Percentiles rank a stretch among this genome's conserved stretches.
These are phyloP conservation scores for Lactifluus volemus DNA, from an alignment of 768 basidiomycete species.

Conservation along the genomic window DNA sequence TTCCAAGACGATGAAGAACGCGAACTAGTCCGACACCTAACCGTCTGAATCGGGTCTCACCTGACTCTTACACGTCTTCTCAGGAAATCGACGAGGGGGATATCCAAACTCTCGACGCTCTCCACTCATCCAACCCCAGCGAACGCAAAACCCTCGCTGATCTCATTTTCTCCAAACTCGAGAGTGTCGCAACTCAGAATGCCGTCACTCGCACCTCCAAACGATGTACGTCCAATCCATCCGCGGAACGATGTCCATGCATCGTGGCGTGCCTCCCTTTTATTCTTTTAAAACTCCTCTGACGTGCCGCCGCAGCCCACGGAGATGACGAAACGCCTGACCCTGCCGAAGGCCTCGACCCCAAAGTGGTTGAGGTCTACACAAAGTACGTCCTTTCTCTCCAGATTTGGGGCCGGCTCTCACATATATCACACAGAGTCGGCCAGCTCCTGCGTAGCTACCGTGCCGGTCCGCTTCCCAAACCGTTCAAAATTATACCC, in stretches of 20 bases:
- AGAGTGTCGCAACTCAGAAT: constrained; percentile 44
- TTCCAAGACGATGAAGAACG: constrained; percentile 33
- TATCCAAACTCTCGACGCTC: constrained; percentile 73
- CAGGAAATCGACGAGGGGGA: constrained; percentile 90
- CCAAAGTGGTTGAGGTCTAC: constrained; percentile 88
- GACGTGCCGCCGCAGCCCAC: constrained; percentile 27
- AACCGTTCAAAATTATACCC: constrained; percentile 97
- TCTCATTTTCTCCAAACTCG: constrained; percentile 91
- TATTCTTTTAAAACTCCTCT: constrained; percentile 5
- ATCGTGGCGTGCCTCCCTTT: background rate
- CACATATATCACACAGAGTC: constrained; percentile 41
- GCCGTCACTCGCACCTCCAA: constrained; percentile 52
- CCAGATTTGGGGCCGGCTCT: background rate
- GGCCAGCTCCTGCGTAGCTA: constrained; percentile 80
- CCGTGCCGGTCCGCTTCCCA: constrained; percentile 90
- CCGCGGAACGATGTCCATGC: background rate
- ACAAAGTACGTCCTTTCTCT: constrained; percentile 56
- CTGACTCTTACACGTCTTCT: background rate
- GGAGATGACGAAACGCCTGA: constrained; percentile 46
- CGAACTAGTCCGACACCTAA: constrained; percentile 38
- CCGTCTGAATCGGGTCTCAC: background rate
- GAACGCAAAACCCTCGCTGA: constrained; percentile 88
- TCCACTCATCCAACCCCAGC: constrained; percentile 65
- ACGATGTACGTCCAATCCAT: constrained; percentile 33
- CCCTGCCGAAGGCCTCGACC: constrained; percentile 83